Conservation (phyloP, 257 asterid species). For the Capsicum rhomboideum region DNA sequence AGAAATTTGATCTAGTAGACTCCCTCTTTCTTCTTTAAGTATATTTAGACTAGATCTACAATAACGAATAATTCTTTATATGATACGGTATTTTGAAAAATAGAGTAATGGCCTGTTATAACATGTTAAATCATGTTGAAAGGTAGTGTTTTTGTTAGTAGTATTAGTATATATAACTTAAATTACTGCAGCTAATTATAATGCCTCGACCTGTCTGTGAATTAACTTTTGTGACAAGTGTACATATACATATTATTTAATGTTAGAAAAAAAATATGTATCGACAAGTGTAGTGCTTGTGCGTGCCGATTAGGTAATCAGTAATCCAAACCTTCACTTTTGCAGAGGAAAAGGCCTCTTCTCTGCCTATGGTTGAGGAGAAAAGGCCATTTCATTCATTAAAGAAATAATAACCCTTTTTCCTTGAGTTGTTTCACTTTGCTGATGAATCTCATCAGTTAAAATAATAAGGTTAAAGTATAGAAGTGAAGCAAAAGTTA, state of each 20-base stretch:
- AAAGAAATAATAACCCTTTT: neutral
- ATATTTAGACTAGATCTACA: too few species aligned
- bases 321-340: constrained; percentile 35
- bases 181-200: neutral
- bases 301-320: constrained; percentile 46
- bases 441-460: neutral
- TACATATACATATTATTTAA: neutral
- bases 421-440: neutral
- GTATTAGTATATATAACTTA: neutral
- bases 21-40: too few species aligned
- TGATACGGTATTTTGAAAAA: too few species aligned
- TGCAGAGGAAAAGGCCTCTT: constrained; percentile 12
- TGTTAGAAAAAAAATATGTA: neutral
- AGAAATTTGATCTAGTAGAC: too few species aligned
- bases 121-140: neutral
- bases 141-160: neutral
- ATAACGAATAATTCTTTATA: too few species aligned
- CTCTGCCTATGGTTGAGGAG: constrained; percentile 12
- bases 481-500: constrained; percentile 29
- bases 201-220: neutral
- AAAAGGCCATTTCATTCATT: neutral
- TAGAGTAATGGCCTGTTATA: too few species aligned
- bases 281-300: constrained; percentile 21
- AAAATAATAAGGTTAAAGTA: neutral
- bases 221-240: constrained; percentile 11